Conservation (phyloP, 1,284 basidiomycete species). For the Ustilago xerochloae region DNA sequence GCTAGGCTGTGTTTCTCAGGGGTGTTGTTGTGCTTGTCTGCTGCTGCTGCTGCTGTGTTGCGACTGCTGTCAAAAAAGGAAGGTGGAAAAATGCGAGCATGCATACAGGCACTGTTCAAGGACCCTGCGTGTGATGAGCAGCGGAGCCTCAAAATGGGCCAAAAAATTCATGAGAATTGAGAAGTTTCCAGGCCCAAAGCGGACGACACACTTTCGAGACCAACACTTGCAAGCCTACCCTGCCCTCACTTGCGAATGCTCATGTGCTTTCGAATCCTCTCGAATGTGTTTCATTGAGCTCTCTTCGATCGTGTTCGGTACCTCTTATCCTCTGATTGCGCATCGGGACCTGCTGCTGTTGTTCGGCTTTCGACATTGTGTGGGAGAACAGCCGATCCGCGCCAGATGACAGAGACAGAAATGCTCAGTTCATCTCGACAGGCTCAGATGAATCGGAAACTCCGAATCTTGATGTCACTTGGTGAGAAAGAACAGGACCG, state of each 20-base stretch:
- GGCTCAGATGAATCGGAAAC: not conserved
- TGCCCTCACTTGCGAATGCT: no score
- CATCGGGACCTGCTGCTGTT: not conserved
- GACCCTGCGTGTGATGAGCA: conserved; percentile 12
- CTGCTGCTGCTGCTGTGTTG: not conserved
- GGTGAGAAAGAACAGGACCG: no score
- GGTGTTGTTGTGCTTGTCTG: conserved; percentile 2
- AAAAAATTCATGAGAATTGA: not conserved
- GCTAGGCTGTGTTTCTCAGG: conserved; percentile 25
- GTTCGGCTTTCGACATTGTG: not conserved
- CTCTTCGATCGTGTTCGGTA: not conserved
- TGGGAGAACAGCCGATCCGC: not conserved
- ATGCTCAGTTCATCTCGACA: not conserved
- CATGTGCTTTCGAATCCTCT: not conserved
- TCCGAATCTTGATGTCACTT: not conserved
- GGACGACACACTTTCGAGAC: not conserved
- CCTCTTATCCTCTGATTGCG: not conserved
- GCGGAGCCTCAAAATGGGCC: conserved; percentile 14
- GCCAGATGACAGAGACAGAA: not conserved
- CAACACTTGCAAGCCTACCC: not conserved
- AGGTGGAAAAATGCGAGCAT: conserved; percentile 9
- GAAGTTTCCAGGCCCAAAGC: conserved; percentile 11
- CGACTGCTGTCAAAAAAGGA: conserved; percentile 24
- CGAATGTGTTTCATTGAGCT: not conserved
- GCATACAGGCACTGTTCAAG: conserved; percentile 6